Evolutionary conservation across 345 rosid species (phyloP).

Genomic region (Theobroma cacao): DNA sequence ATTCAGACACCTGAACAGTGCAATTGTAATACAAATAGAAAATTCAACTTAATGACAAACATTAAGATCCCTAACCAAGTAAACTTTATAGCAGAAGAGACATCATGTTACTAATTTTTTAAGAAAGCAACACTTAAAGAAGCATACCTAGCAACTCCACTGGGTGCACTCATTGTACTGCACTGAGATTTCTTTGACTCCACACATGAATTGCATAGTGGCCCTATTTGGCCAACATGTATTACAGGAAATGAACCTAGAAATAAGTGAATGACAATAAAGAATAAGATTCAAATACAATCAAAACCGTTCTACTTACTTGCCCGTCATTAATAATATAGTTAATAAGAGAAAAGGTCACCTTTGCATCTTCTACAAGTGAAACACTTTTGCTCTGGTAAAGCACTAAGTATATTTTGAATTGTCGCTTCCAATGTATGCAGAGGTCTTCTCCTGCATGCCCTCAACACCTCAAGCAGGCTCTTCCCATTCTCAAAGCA

Average conservation of each 20-base stretch:
- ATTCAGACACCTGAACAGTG: background rate
- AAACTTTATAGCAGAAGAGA: constrained; percentile 3
- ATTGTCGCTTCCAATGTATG: constrained; percentile 71
- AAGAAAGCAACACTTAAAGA: background rate
- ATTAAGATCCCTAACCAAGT: background rate
- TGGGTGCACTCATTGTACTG: constrained; percentile 28
- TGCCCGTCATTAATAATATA: background rate
- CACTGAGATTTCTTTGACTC: constrained; percentile 46
- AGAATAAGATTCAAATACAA: constrained; percentile 14
- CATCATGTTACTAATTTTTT: constrained; percentile 4
- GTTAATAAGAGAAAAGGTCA: constrained; percentile 14
- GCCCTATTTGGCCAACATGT: constrained; percentile 70
- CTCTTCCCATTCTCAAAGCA: constrained; percentile 99
- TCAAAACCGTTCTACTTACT: background rate
- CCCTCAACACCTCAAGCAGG: constrained; percentile 86
- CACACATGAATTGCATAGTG: constrained; percentile 68
- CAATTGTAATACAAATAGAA: background rate
- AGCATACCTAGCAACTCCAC: constrained; percentile 42
- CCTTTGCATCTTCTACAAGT: constrained; percentile 93
- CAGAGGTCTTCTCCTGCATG: constrained; percentile 71
- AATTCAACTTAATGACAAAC: background rate
- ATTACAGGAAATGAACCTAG: constrained; percentile 62
- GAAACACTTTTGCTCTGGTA: constrained; percentile 58
- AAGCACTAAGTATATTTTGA: constrained; percentile 51
- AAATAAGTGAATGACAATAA: constrained; percentile 18